Evolutionary conservation across 805 yeast species (phyloP), one percentile per base, ranked within the genome.

Genomic region (Jamesozyma piceae): DNA sequence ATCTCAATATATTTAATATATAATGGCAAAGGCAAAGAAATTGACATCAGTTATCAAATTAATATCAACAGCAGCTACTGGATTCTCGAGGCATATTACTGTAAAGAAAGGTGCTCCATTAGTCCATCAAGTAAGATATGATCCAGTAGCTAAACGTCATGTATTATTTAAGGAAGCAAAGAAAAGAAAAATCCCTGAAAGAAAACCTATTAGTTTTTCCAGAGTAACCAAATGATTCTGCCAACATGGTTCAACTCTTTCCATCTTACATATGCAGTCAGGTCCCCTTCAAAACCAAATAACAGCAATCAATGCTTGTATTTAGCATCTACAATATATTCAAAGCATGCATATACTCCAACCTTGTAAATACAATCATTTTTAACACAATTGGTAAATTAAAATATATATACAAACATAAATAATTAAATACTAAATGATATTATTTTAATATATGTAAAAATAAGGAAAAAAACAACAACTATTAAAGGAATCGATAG

Each of bases 61-160:
- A 49, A 69, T 89, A 2, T 90, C 97, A 1, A 74, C 92, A 2
- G 97, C 97, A 15, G 77, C 82, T 53, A 89, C 97, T 1, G 97
- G 97, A 1, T 85, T 73, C 64, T 78, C 78, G 60, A 78, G 94
- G 59, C 81, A 88, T 60, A 76, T 88, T 50, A 70, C 78, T 40
- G 76, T 89, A 37, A 92, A 88, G 39, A 80, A 96, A 68, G 78
- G 84, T 42, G 78, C 94, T 3, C 84, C 85, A 38, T 70, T 77
- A 44, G 79, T 90, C 48, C 78, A 77, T 38, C 92, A 87, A 58
- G 81, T 89, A 27, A 75, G 92, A 54, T 87, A 87, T 57, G 96
- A 87, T 58, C 95, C 95, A 2, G 55, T 80, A 47, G 96, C 86
- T 10, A 79, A 83, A 64, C 79, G 95, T 63, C 96, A 88, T 68